These are phyloP conservation scores for Daldinia grandis DNA, from an alignment of 495 filamentous ascomycete genomes.

Conservation along the genomic window DNA sequence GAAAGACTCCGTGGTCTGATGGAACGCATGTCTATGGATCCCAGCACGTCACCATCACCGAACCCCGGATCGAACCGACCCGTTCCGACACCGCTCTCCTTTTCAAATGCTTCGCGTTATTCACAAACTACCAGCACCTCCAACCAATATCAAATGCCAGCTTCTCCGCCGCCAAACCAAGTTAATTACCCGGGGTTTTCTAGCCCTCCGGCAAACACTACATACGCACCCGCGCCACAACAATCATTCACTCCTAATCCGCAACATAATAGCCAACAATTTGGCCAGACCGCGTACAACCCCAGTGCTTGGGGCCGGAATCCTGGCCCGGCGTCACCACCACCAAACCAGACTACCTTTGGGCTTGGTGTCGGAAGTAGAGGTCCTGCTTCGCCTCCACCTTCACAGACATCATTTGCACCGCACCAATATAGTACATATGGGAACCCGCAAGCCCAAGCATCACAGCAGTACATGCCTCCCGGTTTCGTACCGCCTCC, in stretches of 20 bases:
- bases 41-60: slow-evolving; percentile 55
- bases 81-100: slow-evolving; percentile 57
- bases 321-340: slow-evolving; percentile 58
- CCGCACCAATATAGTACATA: slow-evolving; percentile 54
- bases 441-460: slow-evolving; percentile 54
- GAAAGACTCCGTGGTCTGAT: slow-evolving; percentile 87
- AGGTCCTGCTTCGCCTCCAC: slow-evolving; percentile 62
- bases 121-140: slow-evolving; percentile 55
- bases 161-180: slow-evolving; percentile 60
- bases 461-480: slow-evolving; percentile 64
- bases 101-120: slow-evolving; percentile 52
- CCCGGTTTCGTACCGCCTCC: slow-evolving; percentile 90
- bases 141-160: slow-evolving; percentile 61
- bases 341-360: slow-evolving; percentile 56
- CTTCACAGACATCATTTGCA: slow-evolving; percentile 58
- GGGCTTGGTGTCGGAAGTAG: slow-evolving; percentile 52
- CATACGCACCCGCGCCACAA: slow-evolving; percentile 34
- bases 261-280: slow-evolving; percentile 48
- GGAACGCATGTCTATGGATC: slow-evolving; percentile 91
- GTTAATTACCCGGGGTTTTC: slow-evolving; percentile 47
- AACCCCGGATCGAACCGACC: slow-evolving; percentile 57
- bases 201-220: slow-evolving; percentile 40
- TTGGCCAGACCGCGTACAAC: slow-evolving; percentile 55
- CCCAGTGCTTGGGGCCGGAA: slow-evolving; percentile 59
- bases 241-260: slow-evolving; percentile 40